Percentiles rank a stretch among this genome's conserved stretches.
phyloP scores from a whole-genome alignment of 331 rosid genomes.

The Arachis monticola region DNA sequence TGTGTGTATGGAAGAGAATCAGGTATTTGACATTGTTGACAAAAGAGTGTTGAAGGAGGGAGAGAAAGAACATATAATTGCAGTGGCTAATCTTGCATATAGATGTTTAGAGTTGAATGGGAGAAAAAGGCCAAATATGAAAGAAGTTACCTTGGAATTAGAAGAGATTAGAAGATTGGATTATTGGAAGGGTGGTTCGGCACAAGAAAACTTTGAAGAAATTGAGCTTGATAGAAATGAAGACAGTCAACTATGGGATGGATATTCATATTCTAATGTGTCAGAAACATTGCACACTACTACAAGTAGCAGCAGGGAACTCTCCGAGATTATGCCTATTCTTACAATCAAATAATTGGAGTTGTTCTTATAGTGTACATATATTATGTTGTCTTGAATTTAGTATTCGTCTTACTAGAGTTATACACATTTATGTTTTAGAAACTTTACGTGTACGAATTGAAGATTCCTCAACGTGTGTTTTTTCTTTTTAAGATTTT shows the following conservation, averaged over 20 bases:
- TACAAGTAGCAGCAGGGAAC: neutral
- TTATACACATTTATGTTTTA: no score
- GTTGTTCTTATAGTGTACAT: no score
- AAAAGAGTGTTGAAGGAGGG: neutral
- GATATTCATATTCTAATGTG: neutral
- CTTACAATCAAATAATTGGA: neutral
- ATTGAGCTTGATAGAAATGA: neutral
- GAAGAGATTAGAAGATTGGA: constrained; percentile 2
- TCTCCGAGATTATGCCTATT: neutral
- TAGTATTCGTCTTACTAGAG: no score
- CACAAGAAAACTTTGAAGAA: constrained; percentile 11
- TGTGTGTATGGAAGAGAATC: constrained; percentile 10
- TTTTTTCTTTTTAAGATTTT: no score
- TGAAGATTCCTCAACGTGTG: no score
- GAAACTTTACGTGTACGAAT: no score
- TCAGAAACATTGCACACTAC: neutral
- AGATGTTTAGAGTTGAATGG: constrained; percentile 41
- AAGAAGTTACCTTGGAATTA: constrained; percentile 40
- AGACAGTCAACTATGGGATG: neutral
- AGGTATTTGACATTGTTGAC: constrained; percentile 31
- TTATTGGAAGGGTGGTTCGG: neutral
- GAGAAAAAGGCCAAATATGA: constrained; percentile 39
- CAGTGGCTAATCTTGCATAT: constrained; percentile 31
- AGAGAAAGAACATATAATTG: constrained; percentile 13
- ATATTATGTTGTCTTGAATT: no score